Evolutionary conservation across 148 eudicot species (phyloP), one percentile per base, ranked within the genome.

Genomic region (Salicornia ramosissima): DNA sequence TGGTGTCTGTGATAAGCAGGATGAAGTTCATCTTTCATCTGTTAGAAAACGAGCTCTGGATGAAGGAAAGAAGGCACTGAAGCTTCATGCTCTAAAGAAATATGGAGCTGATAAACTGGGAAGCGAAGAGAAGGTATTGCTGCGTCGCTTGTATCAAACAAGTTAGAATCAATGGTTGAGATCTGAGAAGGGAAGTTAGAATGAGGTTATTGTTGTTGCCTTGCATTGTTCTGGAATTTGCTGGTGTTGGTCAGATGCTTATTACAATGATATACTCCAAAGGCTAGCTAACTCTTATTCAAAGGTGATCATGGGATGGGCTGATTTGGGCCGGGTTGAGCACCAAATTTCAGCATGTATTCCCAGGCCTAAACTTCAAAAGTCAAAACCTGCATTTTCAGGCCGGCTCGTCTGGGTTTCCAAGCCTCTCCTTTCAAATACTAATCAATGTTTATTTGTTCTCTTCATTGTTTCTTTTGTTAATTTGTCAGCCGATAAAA

Each of bases 31-130:
- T 47, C 71, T 86, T 10, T 71, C 82, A 28, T 50, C 51, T 75
- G 14, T 83, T 70, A 88, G 88, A 67, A 86, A 85, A 78, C 78
- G 64, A 63, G 90, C 90, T 51, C 74, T 75, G 34, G 81, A 84
- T 28, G 95, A 83, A 70, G 90, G 88, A 39, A 62, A 63, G 73
- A 71, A 75, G 65, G 90, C 82, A 26, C 74, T 83, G 22, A 80
- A 72, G 65, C 84, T 79, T 39, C 86, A 87, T 50, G 80, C 73
- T 66, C 65, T 82, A 71, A 72, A 77, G 46, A 79, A 81, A 49
- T 70, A 72, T 59, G 81, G 83, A 39, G 70, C 66, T 28, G 80
- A 77, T 42, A 82, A 74, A 57, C 76, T 86, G 55, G 78, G 73
- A 61, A 71, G 65, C 49, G 71, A 77, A 46, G 83, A 89, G 73